Evolutionary conservation across 768 basidiomycete species (phyloP).

Genomic region (Lactarius psammicola): DNA sequence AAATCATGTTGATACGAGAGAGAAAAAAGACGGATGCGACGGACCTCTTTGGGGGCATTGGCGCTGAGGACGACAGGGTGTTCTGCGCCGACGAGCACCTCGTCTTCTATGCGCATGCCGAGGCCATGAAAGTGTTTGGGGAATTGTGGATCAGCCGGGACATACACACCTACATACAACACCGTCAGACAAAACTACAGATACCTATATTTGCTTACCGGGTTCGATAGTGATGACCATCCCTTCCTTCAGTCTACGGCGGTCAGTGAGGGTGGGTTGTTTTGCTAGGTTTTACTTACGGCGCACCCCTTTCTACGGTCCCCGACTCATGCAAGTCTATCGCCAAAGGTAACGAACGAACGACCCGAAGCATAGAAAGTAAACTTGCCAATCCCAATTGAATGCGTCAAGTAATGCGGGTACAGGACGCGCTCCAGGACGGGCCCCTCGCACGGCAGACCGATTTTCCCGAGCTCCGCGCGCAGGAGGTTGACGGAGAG

Average conservation of each 20-base stretch:
- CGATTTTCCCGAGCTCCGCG: conserved; percentile 73
- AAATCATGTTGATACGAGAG: background rate
- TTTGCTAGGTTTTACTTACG: conserved; percentile 52
- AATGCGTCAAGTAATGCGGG: conserved; percentile 91
- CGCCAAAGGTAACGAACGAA: background rate
- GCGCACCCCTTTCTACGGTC: conserved; percentile 52
- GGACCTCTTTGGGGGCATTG: conserved; percentile 79
- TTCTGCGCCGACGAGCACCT: conserved; percentile 64
- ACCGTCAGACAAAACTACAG: conserved; percentile 11
- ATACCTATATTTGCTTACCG: conserved; percentile 41
- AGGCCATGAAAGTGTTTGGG: conserved; percentile 89
- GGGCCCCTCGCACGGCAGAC: conserved; percentile 46
- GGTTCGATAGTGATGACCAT: conserved; percentile 95
- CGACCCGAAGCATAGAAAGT: background rate
- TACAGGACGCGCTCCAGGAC: conserved; percentile 74
- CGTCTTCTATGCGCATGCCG: conserved; percentile 92
- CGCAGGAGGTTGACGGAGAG: conserved; percentile 64
- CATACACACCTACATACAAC: conserved; percentile 65
- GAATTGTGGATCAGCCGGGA: conserved; percentile 74
- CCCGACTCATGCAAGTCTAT: conserved; percentile 87
- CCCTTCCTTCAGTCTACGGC: conserved; percentile 63
- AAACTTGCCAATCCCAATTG: conserved; percentile 78
- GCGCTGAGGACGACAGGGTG: conserved; percentile 64
- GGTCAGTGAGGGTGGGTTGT: background rate
- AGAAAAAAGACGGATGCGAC: background rate